Percentiles rank a stretch among this genome's conserved stretches.
These are phyloP conservation scores for Coniochaeta ligniaria DNA, from an alignment of 2,329 filamentous ascomycete genomes.

Conservation along the genomic window DNA sequence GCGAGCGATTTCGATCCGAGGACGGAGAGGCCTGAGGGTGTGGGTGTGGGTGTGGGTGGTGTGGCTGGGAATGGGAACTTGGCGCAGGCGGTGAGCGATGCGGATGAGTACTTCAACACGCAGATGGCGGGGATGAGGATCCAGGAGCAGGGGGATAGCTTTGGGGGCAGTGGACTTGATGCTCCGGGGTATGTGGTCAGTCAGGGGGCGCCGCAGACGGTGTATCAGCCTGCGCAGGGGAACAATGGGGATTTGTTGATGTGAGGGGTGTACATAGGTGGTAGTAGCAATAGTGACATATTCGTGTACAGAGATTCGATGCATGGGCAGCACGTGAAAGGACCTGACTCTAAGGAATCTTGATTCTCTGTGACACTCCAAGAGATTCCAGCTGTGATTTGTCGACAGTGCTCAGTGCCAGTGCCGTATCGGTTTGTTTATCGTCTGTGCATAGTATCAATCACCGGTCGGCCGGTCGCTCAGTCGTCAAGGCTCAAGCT, in stretches of 20 bases:
- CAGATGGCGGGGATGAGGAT: conserved; percentile 69
- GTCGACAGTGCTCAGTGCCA: neutral
- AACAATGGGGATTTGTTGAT: conserved; percentile 59
- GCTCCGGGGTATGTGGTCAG: conserved; percentile 64
- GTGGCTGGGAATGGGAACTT: conserved; percentile 30
- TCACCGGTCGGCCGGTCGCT: neutral
- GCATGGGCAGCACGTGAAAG: no score
- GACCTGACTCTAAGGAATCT: no score
- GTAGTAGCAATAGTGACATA: neutral
- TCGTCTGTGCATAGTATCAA: neutral
- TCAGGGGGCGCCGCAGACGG: conserved; percentile 71
- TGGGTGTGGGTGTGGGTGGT: no score
- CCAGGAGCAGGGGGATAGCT: conserved; percentile 56
- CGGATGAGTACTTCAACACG: conserved; percentile 82
- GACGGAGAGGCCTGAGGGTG: conserved; percentile 14
- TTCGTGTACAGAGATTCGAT: neutral
- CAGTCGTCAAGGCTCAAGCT: neutral
- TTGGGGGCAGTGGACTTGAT: conserved; percentile 46
- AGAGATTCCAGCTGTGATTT: neutral
- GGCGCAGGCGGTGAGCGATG: conserved; percentile 69
- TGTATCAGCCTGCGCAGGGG: conserved; percentile 62
- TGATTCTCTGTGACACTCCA: no score
- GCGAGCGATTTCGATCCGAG: conserved; percentile 42
- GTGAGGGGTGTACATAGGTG: conserved; percentile 10
- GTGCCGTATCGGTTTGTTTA: neutral